These are phyloP conservation scores for Mycena galericulata DNA, from an alignment of 768 basidiomycete genomes.

Conservation along the genomic window DNA sequence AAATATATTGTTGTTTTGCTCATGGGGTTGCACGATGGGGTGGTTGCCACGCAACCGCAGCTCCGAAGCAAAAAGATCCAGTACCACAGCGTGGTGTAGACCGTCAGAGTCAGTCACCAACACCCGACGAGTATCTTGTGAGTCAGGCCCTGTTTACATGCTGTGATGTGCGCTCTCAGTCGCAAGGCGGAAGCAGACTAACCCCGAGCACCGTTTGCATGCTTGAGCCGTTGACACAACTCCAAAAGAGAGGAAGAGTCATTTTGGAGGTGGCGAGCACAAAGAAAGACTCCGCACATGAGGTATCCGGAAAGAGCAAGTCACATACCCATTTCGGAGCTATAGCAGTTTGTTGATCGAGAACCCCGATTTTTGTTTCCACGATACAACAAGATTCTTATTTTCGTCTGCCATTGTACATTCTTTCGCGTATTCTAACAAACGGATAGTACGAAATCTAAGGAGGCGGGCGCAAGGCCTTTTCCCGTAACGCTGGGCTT, in stretches of 20 bases:
- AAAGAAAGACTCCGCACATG: conserved; percentile 83
- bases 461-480: conserved; percentile 15
- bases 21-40: conserved; percentile 78
- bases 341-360: too few relatives aligned
- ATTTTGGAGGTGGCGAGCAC: conserved; percentile 44
- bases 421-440: conserved; percentile 28
- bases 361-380: too few relatives aligned
- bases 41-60: conserved; percentile 74
- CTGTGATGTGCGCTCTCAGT: conserved; percentile 13
- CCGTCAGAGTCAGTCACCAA: conserved; percentile 28
- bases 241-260: conserved; percentile 39
- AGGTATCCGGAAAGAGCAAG: conserved; percentile 26
- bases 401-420: conserved; percentile 26
- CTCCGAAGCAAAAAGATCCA: conserved; percentile 80
- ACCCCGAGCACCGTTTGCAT: conserved; percentile 73
- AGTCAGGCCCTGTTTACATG: conserved; percentile 70
- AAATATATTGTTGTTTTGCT: conserved; percentile 65
- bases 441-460: conserved; percentile 26
- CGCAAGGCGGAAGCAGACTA: conserved; percentile 26
- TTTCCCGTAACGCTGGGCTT: conserved; percentile 21
- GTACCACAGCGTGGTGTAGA: conserved; percentile 32
- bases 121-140: conserved; percentile 52
- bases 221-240: conserved; percentile 51
- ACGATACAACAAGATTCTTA: conserved; percentile 19
- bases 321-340: conserved; percentile 29